Conservation (phyloP, 441 rosid species). For the Erodium moschatum region DNA sequence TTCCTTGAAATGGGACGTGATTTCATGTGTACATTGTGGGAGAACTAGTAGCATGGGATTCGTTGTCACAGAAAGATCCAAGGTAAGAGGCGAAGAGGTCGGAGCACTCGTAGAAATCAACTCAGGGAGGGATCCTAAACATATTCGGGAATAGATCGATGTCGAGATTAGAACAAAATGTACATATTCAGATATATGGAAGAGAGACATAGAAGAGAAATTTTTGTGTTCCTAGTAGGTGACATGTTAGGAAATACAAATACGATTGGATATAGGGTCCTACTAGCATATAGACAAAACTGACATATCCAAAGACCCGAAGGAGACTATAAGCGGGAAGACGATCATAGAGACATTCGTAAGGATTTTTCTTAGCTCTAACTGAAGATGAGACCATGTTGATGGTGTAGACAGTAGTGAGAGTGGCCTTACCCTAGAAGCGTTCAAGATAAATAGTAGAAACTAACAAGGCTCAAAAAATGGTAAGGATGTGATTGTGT, state of each 20-base stretch:
- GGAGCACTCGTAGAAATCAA: neutral
- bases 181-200: neutral
- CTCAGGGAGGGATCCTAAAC: neutral
- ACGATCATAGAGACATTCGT: neutral
- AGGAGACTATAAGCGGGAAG: neutral
- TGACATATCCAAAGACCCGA: neutral
- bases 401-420: constrained; percentile 5
- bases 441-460: neutral
- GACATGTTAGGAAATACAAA: neutral
- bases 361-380: neutral
- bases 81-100: neutral
- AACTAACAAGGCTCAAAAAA: neutral
- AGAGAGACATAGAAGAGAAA: neutral
- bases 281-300: neutral
- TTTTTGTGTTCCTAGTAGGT: neutral
- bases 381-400: neutral
- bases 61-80: neutral
- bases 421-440: neutral
- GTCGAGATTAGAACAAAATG: neutral
- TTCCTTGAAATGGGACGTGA: neutral
- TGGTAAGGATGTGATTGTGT: neutral
- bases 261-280: neutral
- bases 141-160: neutral
- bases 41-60: neutral
- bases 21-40: neutral